Evolutionary conservation across 192 early-diverging fungal species (phyloP).

Genomic region (Rhizophagus sp.): DNA sequence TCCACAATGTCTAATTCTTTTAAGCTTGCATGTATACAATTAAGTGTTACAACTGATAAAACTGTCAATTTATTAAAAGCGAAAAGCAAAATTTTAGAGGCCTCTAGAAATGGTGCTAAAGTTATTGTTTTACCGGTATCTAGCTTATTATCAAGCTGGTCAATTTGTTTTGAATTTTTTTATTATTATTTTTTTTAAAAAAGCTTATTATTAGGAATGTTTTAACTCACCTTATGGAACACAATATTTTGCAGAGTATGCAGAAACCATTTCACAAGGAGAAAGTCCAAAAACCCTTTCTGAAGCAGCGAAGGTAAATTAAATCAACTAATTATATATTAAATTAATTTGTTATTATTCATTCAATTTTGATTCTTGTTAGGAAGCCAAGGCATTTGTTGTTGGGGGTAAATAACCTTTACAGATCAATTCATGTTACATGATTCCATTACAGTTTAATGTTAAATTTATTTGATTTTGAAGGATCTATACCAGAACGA

Average conservation of each 20-base stretch:
- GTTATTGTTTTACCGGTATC: slow-evolving; percentile 88
- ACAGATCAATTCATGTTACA: neutral
- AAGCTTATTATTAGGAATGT: slow-evolving; percentile 69
- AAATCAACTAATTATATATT: neutral
- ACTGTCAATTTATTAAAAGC: slow-evolving; percentile 78
- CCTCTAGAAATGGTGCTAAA: slow-evolving; percentile 77
- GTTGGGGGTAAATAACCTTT: slow-evolving; percentile 55
- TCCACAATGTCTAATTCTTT: slow-evolving; percentile 40
- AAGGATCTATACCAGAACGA: slow-evolving; percentile 86
- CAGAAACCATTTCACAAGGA: slow-evolving; percentile 77
- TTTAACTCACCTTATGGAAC: slow-evolving; percentile 99
- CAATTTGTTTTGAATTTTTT: neutral
- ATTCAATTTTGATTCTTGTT: neutral
- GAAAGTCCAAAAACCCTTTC: slow-evolving; percentile 73
- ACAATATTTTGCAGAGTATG: slow-evolving; percentile 85
- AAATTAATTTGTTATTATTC: neutral
- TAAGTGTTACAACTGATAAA: slow-evolving; percentile 76
- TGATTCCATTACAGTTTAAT: neutral
- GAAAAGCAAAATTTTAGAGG: slow-evolving; percentile 78
- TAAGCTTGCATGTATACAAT: slow-evolving; percentile 78
- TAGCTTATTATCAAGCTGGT: neutral
- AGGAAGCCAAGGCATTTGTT: slow-evolving; percentile 83
- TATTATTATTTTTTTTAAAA: neutral
- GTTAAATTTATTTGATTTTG: neutral
- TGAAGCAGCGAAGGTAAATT: slow-evolving; percentile 71